Conservation (phyloP, 2,329 filamentous ascomycete species). For the Atkinsonella texensis region DNA sequence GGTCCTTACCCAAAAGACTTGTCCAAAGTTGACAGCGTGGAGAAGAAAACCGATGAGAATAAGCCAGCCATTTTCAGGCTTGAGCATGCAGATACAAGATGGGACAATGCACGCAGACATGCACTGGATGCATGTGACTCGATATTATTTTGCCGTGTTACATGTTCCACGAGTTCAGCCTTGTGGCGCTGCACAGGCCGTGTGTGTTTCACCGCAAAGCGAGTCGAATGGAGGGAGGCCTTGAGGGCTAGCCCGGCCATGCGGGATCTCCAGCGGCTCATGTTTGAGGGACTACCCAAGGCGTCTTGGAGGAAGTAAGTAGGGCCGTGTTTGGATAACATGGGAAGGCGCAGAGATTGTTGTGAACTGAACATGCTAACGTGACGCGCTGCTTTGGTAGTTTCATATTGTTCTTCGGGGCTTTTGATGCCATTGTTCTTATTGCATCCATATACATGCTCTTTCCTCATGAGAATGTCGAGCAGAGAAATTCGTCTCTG, state of each 20-base stretch:
- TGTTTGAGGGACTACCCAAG: constrained; percentile 35
- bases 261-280: constrained; percentile 39
- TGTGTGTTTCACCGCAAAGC: constrained; percentile 46
- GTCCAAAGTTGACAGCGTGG: constrained; percentile 39
- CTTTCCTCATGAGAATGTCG: constrained; percentile 42
- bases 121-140: constrained; percentile 36
- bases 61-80: constrained; percentile 42
- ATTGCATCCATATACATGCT: constrained; percentile 49
- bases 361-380: background rate
- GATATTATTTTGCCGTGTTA: constrained; percentile 35
- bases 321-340: background rate
- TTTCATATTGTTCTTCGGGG: constrained; percentile 48
- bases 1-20: constrained; percentile 43
- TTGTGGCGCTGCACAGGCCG: constrained; percentile 48
- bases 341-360: background rate
- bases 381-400: constrained; percentile 12
- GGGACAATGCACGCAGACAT: constrained; percentile 38
- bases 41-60: constrained; percentile 35
- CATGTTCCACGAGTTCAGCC: constrained; percentile 38
- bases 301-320: constrained; percentile 34
- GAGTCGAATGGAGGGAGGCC: constrained; percentile 38
- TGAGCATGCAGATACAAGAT: constrained; percentile 44
- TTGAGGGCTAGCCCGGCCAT: constrained; percentile 43
- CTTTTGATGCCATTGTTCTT: constrained; percentile 51
- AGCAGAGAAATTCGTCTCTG: constrained; percentile 32